Conservation (phyloP, 2,329 filamentous ascomycete genomes). For the Elsinoe australis region DNA sequence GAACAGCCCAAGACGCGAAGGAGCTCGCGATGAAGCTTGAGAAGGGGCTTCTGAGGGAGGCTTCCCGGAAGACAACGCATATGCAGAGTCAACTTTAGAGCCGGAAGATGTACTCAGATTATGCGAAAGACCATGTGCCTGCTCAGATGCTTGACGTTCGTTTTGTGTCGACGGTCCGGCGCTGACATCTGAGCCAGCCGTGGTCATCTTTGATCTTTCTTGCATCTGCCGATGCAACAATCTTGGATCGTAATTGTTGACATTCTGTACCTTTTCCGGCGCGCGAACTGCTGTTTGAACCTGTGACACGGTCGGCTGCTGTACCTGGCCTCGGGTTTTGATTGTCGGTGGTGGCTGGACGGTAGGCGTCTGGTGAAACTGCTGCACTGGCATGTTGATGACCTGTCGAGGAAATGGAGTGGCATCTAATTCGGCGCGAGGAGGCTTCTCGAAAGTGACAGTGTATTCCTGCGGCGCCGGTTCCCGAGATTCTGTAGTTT, state of each 20-base stretch:
- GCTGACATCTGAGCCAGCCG: not conserved
- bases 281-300: constrained; percentile 1
- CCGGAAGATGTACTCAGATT: constrained; percentile 6
- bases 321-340: not conserved
- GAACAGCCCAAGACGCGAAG: constrained; percentile 15
- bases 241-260: constrained; percentile 13
- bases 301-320: constrained; percentile 5
- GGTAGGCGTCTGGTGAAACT: not conserved
- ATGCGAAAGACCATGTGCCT: constrained; percentile 5
- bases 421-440: constrained; percentile 4
- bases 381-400: not conserved
- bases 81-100: constrained; percentile 13
- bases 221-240: constrained; percentile 13
- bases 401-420: constrained; percentile 9
- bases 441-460: constrained; percentile 10
- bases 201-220: not conserved
- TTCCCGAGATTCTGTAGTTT: not conserved
- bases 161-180: not conserved
- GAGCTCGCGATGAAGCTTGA: constrained; percentile 2
- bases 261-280: constrained; percentile 7
- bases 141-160: constrained; percentile 7
- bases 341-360: not conserved
- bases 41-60: constrained; percentile 4
- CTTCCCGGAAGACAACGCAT: constrained; percentile 9
- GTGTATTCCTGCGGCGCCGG: constrained; percentile 11